Conservation (phyloP, 2,329 filamentous ascomycete genomes). For the Bipolaris victoriae region DNA sequence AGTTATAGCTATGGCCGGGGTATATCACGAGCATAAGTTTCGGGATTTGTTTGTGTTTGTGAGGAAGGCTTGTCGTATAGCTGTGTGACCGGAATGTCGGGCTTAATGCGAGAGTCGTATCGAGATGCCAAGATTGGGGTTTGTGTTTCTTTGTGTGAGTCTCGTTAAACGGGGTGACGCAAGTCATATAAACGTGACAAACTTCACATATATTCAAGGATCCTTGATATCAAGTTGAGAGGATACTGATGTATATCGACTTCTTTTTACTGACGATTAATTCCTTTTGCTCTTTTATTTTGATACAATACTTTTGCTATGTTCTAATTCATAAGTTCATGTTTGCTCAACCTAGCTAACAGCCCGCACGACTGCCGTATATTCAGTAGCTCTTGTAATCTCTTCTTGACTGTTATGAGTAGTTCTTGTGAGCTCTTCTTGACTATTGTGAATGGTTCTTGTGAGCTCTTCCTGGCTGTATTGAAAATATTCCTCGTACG, state of each 20-base stretch:
- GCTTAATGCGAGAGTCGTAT: not conserved
- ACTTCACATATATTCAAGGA: not conserved
- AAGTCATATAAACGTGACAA: not conserved
- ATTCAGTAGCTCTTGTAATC: slow-evolving; percentile 9
- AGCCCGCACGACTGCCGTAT: slow-evolving; percentile 17
- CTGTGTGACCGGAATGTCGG: too few species aligned
- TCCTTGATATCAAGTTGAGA: not conserved
- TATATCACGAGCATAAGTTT: too few species aligned
- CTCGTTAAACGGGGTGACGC: not conserved
- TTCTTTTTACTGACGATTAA: too few species aligned
- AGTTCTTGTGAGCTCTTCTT: slow-evolving; percentile 19
- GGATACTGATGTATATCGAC: not conserved
- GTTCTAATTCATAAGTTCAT: not conserved
- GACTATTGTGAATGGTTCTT: slow-evolving; percentile 16
- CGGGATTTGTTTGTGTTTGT: too few species aligned
- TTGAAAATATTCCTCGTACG: slow-evolving; percentile 13
- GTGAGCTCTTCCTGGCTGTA: slow-evolving; percentile 24
- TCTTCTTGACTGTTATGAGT: slow-evolving; percentile 22
- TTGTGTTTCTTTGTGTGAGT: not conserved
- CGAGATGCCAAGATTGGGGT: not conserved
- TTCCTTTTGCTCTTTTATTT: slow-evolving; percentile 41
- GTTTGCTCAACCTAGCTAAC: slow-evolving; percentile 9
- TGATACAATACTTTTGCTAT: slow-evolving; percentile 47
- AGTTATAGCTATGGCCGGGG: too few species aligned
- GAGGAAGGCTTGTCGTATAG: not conserved